phyloP scores from a whole-genome alignment of 805 yeast species.

The Candida peoriensis region DNA sequence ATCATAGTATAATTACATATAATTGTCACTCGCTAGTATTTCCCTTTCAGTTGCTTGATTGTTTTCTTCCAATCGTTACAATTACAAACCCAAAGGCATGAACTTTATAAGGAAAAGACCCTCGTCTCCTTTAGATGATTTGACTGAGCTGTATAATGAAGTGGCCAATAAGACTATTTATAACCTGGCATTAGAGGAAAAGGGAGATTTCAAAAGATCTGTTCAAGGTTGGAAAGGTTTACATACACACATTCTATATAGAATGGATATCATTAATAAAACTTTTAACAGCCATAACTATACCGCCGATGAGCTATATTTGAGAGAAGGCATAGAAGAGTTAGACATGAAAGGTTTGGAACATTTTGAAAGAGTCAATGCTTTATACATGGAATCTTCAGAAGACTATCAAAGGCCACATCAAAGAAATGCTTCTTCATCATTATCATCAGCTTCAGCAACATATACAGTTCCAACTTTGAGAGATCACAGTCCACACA shows the following conservation, averaged over 20 bases:
- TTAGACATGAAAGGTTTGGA: slow-evolving; percentile 24
- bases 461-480: slow-evolving; percentile 20
- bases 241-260: slow-evolving; percentile 55
- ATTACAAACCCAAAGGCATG: slow-evolving; percentile 26
- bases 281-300: slow-evolving; percentile 28
- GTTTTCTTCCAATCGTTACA: background rate
- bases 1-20: background rate
- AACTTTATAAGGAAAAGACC: slow-evolving; percentile 53
- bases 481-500: slow-evolving; percentile 21
- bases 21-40: background rate
- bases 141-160: slow-evolving; percentile 57
- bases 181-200: slow-evolving; percentile 55
- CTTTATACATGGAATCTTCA: slow-evolving; percentile 13
- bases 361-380: slow-evolving; percentile 34
- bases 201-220: slow-evolving; percentile 46
- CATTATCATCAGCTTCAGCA: background rate
- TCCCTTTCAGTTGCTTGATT: background rate
- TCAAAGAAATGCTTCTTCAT: background rate
- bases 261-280: slow-evolving; percentile 48
- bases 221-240: slow-evolving; percentile 69
- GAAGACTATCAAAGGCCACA: slow-evolving; percentile 3
- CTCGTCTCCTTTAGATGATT: slow-evolving; percentile 51
- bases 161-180: slow-evolving; percentile 54
- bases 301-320: slow-evolving; percentile 40
- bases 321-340: slow-evolving; percentile 26